Conservation (phyloP, 495 filamentous ascomycete genomes). For the Penicillium crystallinum region DNA sequence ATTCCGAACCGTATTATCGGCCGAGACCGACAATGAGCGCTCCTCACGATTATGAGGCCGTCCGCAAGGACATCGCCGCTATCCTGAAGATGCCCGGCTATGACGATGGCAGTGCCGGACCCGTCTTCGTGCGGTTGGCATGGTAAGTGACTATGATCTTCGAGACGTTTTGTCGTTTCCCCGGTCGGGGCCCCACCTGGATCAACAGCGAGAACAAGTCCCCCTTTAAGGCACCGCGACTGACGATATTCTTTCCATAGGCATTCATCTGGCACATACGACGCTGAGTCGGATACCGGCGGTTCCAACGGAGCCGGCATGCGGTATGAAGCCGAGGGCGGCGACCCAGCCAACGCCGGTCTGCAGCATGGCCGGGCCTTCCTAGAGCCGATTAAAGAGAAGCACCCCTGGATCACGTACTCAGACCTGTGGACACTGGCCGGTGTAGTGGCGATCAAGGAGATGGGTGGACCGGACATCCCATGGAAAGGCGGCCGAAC, state of each 20-base stretch:
- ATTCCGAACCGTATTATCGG: slow-evolving; percentile 28
- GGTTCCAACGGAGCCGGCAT: slow-evolving; percentile 61
- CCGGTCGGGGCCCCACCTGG: slow-evolving; percentile 8
- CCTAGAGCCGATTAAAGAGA: slow-evolving; percentile 53
- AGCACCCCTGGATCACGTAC: slow-evolving; percentile 60
- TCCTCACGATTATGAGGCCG: slow-evolving; percentile 44
- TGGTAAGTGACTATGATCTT: slow-evolving; percentile 39
- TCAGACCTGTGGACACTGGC: slow-evolving; percentile 59
- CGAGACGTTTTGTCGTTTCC: not conserved
- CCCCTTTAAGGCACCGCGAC: not conserved
- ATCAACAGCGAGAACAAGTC: slow-evolving; percentile 2
- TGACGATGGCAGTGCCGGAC: slow-evolving; percentile 59
- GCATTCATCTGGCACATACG: slow-evolving; percentile 59
- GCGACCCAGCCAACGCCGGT: slow-evolving; percentile 59
- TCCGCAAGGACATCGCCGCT: slow-evolving; percentile 49
- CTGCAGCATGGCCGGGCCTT: slow-evolving; percentile 59
- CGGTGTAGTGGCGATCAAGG: slow-evolving; percentile 52
- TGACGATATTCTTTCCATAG: slow-evolving; percentile 21
- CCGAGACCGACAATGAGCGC: slow-evolving; percentile 36
- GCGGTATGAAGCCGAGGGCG: slow-evolving; percentile 59
- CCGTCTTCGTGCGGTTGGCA: slow-evolving; percentile 57
- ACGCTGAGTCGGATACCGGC: slow-evolving; percentile 52
- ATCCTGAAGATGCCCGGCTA: slow-evolving; percentile 55
- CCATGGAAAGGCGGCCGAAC: slow-evolving; percentile 53
- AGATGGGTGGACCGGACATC: slow-evolving; percentile 53